phyloP scores from a whole-genome alignment of 2,329 filamentous ascomycete species.

The Triangularia verruculosa region DNA sequence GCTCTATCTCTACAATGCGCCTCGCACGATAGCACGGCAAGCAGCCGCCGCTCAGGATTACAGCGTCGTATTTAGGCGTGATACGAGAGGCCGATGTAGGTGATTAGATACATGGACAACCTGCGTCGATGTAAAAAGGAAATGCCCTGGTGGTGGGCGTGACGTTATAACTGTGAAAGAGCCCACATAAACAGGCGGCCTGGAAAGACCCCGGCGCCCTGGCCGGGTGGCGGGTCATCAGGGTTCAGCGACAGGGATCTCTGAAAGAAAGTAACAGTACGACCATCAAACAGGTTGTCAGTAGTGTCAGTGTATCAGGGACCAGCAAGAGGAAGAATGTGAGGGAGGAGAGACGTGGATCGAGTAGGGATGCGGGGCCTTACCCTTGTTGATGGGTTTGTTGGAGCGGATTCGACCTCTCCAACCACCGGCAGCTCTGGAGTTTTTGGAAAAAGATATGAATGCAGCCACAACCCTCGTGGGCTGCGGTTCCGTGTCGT shows the following conservation, averaged over 20 bases:
- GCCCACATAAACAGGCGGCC: not conserved
- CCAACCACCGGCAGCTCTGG: not conserved
- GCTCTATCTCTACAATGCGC: not conserved
- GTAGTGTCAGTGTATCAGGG: not conserved
- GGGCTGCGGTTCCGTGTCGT: not conserved
- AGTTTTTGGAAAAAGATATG: not conserved
- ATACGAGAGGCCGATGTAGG: not conserved
- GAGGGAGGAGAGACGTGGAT: not conserved
- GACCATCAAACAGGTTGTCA: not conserved
- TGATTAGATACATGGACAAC: not conserved
- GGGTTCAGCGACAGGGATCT: not conserved
- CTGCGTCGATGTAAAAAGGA: not conserved
- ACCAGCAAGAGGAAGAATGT: not conserved
- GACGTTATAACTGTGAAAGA: not conserved
- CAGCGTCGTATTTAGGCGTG: not conserved
- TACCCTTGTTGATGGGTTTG: not conserved
- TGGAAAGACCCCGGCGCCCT: not conserved
- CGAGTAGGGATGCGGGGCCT: not conserved
- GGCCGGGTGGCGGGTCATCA: not conserved
- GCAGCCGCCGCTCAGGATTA: not conserved
- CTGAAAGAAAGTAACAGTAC: not conserved
- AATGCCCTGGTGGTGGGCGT: not conserved
- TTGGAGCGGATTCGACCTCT: not conserved
- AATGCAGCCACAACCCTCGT: not conserved
- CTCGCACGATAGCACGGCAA: too few relatives aligned